These are phyloP conservation scores for Pseudogymnoascus sp. DNA, from an alignment of 2,329 filamentous ascomycete genomes.

Conservation along the genomic window DNA sequence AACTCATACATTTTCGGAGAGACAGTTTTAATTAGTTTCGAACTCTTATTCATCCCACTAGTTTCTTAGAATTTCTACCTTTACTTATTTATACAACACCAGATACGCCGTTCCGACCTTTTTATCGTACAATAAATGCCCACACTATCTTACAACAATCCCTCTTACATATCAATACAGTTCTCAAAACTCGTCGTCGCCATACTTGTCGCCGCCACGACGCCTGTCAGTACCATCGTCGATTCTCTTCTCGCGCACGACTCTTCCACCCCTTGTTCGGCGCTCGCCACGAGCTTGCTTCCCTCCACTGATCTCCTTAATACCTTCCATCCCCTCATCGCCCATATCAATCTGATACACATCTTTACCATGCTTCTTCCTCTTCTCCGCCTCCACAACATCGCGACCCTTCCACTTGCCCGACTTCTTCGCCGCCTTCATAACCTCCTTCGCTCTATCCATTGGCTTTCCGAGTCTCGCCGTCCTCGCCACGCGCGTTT, in stretches of 20 bases:
- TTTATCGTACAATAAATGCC: not conserved
- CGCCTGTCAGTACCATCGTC: conserved; percentile 10
- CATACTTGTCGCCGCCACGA: not conserved
- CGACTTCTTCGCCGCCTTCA: conserved; percentile 33
- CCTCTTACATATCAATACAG: not conserved
- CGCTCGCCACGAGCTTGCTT: conserved; percentile 20
- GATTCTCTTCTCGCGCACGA: conserved; percentile 29
- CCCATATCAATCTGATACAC: conserved; percentile 32
- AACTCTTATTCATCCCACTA: not conserved
- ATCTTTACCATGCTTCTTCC: conserved; percentile 35
- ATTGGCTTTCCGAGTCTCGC: conserved; percentile 47
- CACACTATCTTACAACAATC: not conserved
- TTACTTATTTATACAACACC: not conserved
- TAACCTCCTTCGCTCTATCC: conserved; percentile 24
- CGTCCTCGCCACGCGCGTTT: conserved; percentile 60
- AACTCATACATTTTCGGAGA: not conserved
- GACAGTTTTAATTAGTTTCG: not conserved
- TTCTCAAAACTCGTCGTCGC: not conserved
- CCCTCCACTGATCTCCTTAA: conserved; percentile 21
- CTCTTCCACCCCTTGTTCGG: conserved; percentile 29
- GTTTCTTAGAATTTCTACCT: not conserved
- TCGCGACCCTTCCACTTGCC: conserved; percentile 36
- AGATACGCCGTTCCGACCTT: not conserved
- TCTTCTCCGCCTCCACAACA: conserved; percentile 33
- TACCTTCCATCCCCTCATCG: conserved; percentile 23